phyloP scores from a whole-genome alignment of 2,329 filamentous ascomycete species.

The Fusarium burgessii region DNA sequence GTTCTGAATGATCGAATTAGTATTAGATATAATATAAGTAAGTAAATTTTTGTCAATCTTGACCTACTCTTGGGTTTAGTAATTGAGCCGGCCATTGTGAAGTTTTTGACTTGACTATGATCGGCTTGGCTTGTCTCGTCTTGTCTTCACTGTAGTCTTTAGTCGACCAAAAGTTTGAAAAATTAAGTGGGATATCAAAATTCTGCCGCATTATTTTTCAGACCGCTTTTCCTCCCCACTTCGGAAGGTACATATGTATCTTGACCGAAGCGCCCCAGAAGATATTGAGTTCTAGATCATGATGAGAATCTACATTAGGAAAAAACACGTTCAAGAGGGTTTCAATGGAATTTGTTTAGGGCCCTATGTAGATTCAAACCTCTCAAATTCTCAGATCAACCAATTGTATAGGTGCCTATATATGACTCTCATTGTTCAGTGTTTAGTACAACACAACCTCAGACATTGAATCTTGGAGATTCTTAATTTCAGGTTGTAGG shows the following conservation, averaged over 20 bases:
- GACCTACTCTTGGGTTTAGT: slow-evolving; percentile 66
- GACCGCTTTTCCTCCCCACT: slow-evolving; percentile 49
- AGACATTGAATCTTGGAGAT: neutral
- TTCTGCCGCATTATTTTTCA: slow-evolving; percentile 51
- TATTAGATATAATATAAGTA: neutral
- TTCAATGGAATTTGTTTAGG: no score
- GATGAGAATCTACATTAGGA: no score
- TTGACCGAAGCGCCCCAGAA: neutral
- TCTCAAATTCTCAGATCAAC: no score
- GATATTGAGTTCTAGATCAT: no score
- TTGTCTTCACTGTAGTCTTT: slow-evolving; percentile 14
- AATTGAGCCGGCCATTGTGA: slow-evolving; percentile 65
- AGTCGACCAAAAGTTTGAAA: slow-evolving; percentile 47
- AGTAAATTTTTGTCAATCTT: neutral
- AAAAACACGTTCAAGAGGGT: no score
- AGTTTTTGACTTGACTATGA: slow-evolving; percentile 24
- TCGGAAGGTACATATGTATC: slow-evolving; percentile 34
- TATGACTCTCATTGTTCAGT: no score
- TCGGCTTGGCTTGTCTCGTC: slow-evolving; percentile 26
- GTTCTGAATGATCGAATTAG: slow-evolving; percentile 68
- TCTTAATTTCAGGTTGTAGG: neutral
- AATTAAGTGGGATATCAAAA: slow-evolving; percentile 54
- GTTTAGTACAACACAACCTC: no score
- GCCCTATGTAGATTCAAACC: no score
- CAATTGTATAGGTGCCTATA: no score